Percentiles rank a stretch among this genome's conserved stretches.
Evolutionary conservation across 1,284 basidiomycete species (phyloP).

Genomic region (Ganoderma lingzhi): DNA sequence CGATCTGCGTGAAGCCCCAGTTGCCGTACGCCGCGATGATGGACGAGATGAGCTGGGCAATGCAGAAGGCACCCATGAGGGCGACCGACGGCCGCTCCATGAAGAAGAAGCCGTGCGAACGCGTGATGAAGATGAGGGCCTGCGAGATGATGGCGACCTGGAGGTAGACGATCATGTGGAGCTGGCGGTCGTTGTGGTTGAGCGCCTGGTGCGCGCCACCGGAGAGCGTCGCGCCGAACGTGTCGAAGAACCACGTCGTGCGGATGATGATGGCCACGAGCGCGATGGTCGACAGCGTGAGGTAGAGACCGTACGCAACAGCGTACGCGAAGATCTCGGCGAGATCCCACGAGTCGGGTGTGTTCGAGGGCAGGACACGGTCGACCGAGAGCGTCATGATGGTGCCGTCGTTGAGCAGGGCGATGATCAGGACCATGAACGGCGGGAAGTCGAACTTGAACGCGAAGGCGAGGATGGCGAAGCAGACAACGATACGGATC

Average conservation of each 20-base stretch:
- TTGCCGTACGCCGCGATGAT: conserved; percentile 94
- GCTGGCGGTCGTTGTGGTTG: conserved; percentile 75
- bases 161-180: conserved; percentile 87
- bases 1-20: conserved; percentile 90
- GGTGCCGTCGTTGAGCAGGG: conserved; percentile 96
- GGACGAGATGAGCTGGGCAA: conserved; percentile 94
- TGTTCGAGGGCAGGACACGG: conserved; percentile 92
- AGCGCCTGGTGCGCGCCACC: conserved; percentile 44
- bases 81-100: conserved; percentile 96
- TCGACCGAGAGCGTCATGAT: conserved; percentile 99
- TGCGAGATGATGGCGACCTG: conserved; percentile 99
- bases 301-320: conserved; percentile 93
- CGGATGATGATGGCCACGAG: conserved; percentile 88
- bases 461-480: conserved; percentile 93
- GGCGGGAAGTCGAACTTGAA: conserved; percentile 99
- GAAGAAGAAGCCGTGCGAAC: conserved; percentile 97
- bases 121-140: conserved; percentile 96
- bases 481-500: conserved; percentile 98
- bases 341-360: conserved; percentile 95
- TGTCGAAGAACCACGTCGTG: conserved; percentile 91
- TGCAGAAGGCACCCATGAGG: conserved; percentile 88
- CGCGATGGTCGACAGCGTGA: conserved; percentile 88
- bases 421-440: conserved; percentile 99
- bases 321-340: conserved; percentile 97
- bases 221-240: conserved; percentile 78